These are phyloP conservation scores for Flaveria linearis DNA, from an alignment of 129 eudicot species.

Conservation along the genomic window DNA sequence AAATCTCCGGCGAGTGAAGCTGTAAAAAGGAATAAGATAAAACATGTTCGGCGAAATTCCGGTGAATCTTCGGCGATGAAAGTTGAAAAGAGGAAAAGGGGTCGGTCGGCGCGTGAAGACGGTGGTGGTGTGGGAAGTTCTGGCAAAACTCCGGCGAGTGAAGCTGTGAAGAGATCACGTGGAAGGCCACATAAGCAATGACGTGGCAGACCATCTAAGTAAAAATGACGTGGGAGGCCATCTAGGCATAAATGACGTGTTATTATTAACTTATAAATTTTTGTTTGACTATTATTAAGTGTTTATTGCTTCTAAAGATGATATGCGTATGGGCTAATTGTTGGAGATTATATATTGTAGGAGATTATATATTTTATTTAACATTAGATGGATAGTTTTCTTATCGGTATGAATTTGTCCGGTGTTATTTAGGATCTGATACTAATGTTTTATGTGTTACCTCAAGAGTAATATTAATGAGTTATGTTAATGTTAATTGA, in stretches of 20 bases:
- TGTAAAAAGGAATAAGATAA: neutral
- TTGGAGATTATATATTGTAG: neutral
- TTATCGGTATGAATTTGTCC: neutral
- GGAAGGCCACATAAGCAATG: constrained; percentile 2
- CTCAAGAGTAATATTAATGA: too few species aligned
- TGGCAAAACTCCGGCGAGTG: neutral
- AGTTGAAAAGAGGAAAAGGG: neutral
- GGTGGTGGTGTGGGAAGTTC: neutral
- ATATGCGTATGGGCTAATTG: neutral
- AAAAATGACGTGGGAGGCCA: neutral
- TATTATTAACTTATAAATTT: neutral
- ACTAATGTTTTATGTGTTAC: too few species aligned
- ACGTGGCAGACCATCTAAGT: neutral
- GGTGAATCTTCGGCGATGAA: neutral
- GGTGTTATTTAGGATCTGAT: neutral
- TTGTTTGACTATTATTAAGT: neutral
- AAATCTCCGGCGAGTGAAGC: neutral
- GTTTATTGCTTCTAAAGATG: neutral
- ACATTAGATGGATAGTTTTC: neutral
- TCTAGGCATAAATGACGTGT: too few species aligned
- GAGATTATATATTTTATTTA: neutral
- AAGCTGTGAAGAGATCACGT: constrained; percentile 6
- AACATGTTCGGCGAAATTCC: neutral
- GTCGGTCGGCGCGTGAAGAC: neutral
- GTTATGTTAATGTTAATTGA: too few species aligned